Base-by-base conservation (phyloP, 441 rosid species). In the Corymbia citriodora region DNA sequence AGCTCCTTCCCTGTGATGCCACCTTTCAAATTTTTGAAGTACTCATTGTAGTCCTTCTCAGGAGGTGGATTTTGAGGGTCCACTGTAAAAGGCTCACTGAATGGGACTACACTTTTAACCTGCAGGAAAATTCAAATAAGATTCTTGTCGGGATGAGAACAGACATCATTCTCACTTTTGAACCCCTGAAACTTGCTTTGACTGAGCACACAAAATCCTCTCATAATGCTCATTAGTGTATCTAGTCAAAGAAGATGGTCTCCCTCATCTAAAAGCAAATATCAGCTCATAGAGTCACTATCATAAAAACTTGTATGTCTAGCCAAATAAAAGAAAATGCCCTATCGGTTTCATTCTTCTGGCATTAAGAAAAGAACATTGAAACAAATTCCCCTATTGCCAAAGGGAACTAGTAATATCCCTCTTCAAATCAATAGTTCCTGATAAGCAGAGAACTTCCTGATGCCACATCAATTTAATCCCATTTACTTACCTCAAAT, bases 21-120 rank as follows among this genome's bases (percentile, higher is more conserved):
- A 88, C 96, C 95, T 91, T 98, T 95, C 90, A 98, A 93, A 83
- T 87, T 93, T 92, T 95, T 95, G 93, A 96, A 95, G 91, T 95
- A 96, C 8, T 92, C 91, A n/a, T 94, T 89, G 92, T 96, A 98
- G 91, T 96, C 98, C 96, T 97, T 97, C 94, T 95, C 98, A 14
- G 93, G 95, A 59, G 99, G 99, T 10, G 97, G 98, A 91, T 96
- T 97, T 90, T 96, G 95, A 16, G 97, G 99, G 94, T 97, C 99
- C 74, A 98, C 94, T 27, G 96, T 96, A 89, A 96, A 98, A 9
- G 99, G 95, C 89, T 97, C 97, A 68, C 97, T 97, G 89, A 97
- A 97, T 25, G 98, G 99, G 91, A 97, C 92, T 21, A 93, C 94
- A 92, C 99, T 97, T 94, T 95, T 96, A 81, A 97, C 99, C 99